These are phyloP conservation scores for Lachancea sp. DNA, from an alignment of 805 yeast species.

Conservation along the genomic window DNA sequence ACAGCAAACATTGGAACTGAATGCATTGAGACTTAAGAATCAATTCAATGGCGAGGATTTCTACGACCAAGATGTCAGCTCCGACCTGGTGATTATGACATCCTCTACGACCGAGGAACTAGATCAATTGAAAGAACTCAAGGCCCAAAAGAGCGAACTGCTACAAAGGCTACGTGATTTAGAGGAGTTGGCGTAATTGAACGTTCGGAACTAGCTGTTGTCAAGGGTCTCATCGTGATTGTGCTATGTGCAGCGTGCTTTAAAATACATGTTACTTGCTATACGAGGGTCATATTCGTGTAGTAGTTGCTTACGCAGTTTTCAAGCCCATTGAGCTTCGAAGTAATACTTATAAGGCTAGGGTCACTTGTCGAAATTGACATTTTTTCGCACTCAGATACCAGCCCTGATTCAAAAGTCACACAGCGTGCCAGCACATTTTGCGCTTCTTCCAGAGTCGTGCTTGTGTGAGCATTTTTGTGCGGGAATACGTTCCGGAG, in stretches of 20 bases:
- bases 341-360: slow-evolving; percentile 50
- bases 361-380: slow-evolving; percentile 66
- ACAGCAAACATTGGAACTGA: slow-evolving; percentile 27
- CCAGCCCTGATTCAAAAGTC: slow-evolving; percentile 54
- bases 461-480: slow-evolving; percentile 29
- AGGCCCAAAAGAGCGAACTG: slow-evolving; percentile 19
- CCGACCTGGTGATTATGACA: slow-evolving; percentile 29
- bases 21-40: slow-evolving; percentile 23
- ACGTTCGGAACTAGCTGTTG: no score
- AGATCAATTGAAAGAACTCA: slow-evolving; percentile 24
- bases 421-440: slow-evolving; percentile 57
- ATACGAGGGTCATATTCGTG: slow-evolving; percentile 16
- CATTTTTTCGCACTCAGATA: slow-evolving; percentile 51
- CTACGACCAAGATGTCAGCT: slow-evolving; percentile 15
- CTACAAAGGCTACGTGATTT: slow-evolving; percentile 13
- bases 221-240: no score
- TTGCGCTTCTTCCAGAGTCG: slow-evolving; percentile 36
- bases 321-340: slow-evolving; percentile 59
- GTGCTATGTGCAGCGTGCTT: no score
- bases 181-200: slow-evolving; percentile 1
- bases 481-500: slow-evolving; percentile 33
- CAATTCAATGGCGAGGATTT: slow-evolving; percentile 4
- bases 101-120: slow-evolving; percentile 31
- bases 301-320: slow-evolving; percentile 20
- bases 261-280: not conserved